Evolutionary conservation across 2,329 filamentous ascomycete genomes (phyloP), one percentile per base, ranked within the genome.

Genomic region (Penicillium palitans): DNA sequence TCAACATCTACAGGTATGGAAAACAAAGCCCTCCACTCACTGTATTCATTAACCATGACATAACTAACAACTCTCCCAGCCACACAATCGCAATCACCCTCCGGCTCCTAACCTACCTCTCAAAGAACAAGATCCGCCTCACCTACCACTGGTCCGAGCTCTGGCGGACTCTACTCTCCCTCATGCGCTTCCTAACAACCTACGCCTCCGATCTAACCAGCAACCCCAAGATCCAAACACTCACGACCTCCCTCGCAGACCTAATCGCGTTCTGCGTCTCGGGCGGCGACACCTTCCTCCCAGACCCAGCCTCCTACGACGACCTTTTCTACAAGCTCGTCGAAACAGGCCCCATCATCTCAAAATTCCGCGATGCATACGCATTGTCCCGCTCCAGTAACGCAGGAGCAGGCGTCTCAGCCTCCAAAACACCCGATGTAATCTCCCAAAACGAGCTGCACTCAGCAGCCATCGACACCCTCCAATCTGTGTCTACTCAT

Each of bases 251-350:
- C 35, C 84, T 96, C 1, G 88, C 95, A 52, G 92, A 95, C 69
- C 80, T 97, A 6, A 81, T 97, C 40, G 91, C 91, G 1, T 83
- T 97, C 40, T 90, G 91, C 2, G 81, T 99, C 8, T 95, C 90
- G 2, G 86, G 87, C 2, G 95, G 95, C 7, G 95, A 98, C 73
- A 87, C 90, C 2, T 98, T 99, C 76, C 82, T 99, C 8, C 95
- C 93, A 0, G 90, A 90, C 31, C 88, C 92, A 0, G 85, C 90
- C 19, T 88, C 91, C 2, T 98, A 98, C 74, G 95, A 99, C 68
- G 95, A 99, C 70, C 82, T 99, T 0, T 98, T 99, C 78, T 99
- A 99, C 84, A 99, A 99, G 77, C 84, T 98, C 2, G 92, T 98
- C 27, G 95, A 99, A 76, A 90, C 89, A 2, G 91, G 93, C 12